Evolutionary conservation across 306 rosid species (phyloP).

Genomic region (Medicago arabica): DNA sequence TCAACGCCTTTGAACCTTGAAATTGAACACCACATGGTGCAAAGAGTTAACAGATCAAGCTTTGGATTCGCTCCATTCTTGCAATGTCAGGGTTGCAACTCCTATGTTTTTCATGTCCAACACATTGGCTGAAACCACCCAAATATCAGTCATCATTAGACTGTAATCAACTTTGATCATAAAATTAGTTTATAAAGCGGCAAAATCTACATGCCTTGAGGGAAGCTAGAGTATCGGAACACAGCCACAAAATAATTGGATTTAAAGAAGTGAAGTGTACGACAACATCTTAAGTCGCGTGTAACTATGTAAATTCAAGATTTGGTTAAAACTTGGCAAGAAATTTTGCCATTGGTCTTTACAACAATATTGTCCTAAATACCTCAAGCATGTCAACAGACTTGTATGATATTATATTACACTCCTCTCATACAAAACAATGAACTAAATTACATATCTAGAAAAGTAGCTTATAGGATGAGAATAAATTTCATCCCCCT

Average conservation of each 20-base stretch:
- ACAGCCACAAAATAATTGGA: neutral
- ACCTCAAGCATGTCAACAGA: constrained; percentile 11
- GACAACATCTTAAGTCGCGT: too few relatives aligned
- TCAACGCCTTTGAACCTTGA: constrained; percentile 20
- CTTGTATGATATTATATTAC: neutral
- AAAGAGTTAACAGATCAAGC: constrained; percentile 44
- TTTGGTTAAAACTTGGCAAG: neutral
- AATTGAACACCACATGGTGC: constrained; percentile 28
- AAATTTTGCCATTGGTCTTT: neutral
- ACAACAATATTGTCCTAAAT: neutral
- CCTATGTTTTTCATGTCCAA: constrained; percentile 84
- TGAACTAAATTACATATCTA: too few relatives aligned
- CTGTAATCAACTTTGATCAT: constrained; percentile 17
- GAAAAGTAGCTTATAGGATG: too few relatives aligned
- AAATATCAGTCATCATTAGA: constrained; percentile 24
- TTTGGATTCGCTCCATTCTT: constrained; percentile 63
- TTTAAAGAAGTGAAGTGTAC: neutral
- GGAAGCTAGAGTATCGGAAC: constrained; percentile 12
- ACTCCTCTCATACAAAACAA: too few relatives aligned
- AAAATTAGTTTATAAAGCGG: neutral
- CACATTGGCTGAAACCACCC: constrained; percentile 72
- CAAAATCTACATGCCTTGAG: neutral
- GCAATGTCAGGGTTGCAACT: constrained; percentile 66
- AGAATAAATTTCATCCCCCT: neutral
- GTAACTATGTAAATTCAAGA: neutral